Evolutionary conservation across 805 yeast genomes (phyloP), one percentile per base, ranked within the genome.

Genomic region (Barnettozyma siamensis): DNA sequence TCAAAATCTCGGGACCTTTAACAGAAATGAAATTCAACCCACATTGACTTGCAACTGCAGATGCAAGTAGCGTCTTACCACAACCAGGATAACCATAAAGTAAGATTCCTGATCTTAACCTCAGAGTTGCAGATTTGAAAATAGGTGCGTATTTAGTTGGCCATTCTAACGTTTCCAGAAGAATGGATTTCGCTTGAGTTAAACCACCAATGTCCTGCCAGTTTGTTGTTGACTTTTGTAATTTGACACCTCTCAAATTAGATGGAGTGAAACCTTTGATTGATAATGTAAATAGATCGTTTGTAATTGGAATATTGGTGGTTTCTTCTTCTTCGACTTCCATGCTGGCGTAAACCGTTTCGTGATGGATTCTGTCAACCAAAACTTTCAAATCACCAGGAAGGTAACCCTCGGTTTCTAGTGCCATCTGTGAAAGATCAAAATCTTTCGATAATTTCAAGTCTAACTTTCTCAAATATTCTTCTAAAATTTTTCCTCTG

Each of bases 61-160:
- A 83, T 0, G 98, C 98, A 31, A 91, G 62, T 46, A 89, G 68
- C 0, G 98, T 91, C 62, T 91, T 91, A 35, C 99, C 99, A 64
- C 99, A 91, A 2, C 99, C 99, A 0, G 99, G 98, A 58, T 87
- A 91, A 0, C 99, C 99, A 61, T 91, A 91, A 12, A 91, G 72
- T 38, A 91, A 65, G 19, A 91, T 77, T 38, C 99, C 99, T 0
- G 96, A 87, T 53, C 98, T 72, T 39, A 91, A 68, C 41, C 98
- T 66, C 39, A 91, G 66, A 0, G 98, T 95, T 54, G 95, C 87
- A 46, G 78, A 78, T 15, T 82, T 80, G 63, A 93, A 91, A n/a
- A 91, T 87, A 6, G 97, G 96, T 0, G 96, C 94, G 57, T 91
- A 91, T 54, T 82, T 88, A 1, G 95, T 87, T 2, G 99, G 99